These are phyloP conservation scores for Didymellaceae sp. DNA, from an alignment of 2,329 filamentous ascomycete species.

Conservation along the genomic window DNA sequence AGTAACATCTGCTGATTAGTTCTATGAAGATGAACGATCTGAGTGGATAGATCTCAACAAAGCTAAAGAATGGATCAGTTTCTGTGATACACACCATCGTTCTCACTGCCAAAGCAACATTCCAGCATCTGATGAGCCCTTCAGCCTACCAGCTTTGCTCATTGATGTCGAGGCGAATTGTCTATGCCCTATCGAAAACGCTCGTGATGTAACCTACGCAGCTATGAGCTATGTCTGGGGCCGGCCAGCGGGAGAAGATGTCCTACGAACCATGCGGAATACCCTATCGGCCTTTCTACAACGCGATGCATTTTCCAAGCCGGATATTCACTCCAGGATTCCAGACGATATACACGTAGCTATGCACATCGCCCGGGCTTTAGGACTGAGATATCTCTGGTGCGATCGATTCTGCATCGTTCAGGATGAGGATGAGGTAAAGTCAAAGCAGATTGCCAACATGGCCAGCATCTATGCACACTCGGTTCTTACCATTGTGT, in stretches of 20 bases:
- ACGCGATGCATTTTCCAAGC: neutral
- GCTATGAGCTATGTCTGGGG: neutral
- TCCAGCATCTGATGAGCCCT: neutral
- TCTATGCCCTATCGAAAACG: neutral
- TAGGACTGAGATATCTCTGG: neutral
- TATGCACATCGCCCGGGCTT: neutral
- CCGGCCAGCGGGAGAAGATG: neutral
- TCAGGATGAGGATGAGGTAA: neutral
- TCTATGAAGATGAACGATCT: neutral
- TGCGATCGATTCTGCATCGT: neutral
- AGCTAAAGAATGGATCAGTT: neutral
- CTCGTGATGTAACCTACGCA: neutral
- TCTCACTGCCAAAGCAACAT: neutral
- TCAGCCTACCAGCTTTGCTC: neutral
- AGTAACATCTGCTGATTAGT: no score
- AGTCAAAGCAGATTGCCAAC: neutral
- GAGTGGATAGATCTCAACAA: neutral
- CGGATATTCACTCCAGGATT: neutral
- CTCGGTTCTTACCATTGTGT: neutral
- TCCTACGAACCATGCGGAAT: neutral
- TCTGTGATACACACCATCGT: neutral
- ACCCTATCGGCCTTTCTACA: neutral
- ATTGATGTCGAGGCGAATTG: neutral
- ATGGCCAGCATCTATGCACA: neutral
- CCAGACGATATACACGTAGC: neutral